phyloP scores from a whole-genome alignment of 2,329 filamentous ascomycete species.

The Nemania bipapillata region DNA sequence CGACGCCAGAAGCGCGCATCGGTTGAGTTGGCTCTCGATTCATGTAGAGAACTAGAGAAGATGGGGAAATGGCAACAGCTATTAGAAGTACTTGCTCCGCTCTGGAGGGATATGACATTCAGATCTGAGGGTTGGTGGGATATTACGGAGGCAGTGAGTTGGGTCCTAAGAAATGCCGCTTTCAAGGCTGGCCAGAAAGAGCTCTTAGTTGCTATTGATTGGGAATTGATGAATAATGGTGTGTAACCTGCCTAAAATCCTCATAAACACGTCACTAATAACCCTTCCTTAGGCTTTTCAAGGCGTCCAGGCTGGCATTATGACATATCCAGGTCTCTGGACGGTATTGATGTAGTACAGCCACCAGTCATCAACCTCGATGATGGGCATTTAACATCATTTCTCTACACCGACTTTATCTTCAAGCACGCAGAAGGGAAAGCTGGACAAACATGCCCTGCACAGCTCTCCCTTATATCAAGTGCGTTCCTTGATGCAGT shows the following conservation, averaged over 20 bases:
- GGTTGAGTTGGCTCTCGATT: conserved; percentile 68
- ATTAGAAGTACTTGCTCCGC: conserved; percentile 63
- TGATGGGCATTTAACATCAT: conserved; percentile 64
- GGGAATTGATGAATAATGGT: conserved; percentile 72
- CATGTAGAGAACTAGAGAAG: conserved; percentile 65
- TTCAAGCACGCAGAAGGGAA: conserved; percentile 69
- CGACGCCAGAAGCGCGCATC: conserved; percentile 64
- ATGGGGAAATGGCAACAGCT: conserved; percentile 64
- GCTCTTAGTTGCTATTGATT: conserved; percentile 70
- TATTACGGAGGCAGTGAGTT: conserved; percentile 69
- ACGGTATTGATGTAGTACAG: conserved; percentile 58
- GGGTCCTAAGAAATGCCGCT: conserved; percentile 69
- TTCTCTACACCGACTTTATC: conserved; percentile 65
- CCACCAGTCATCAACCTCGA: conserved; percentile 64
- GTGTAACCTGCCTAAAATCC: conserved; percentile 45
- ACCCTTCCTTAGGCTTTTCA: conserved; percentile 60
- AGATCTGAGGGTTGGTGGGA: conserved; percentile 69
- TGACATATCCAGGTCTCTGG: conserved; percentile 67
- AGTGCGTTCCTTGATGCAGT: conserved; percentile 64
- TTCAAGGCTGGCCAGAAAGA: conserved; percentile 63
- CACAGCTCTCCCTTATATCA: conserved; percentile 69
- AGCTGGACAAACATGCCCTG: conserved; percentile 68
- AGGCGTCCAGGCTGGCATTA: conserved; percentile 69
- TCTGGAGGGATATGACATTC: conserved; percentile 69
- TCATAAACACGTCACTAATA: conserved; percentile 33